These are phyloP conservation scores for Acanthamoeba polyphaga DNA, from an alignment of 208 protist species.

Conservation along the genomic window DNA sequence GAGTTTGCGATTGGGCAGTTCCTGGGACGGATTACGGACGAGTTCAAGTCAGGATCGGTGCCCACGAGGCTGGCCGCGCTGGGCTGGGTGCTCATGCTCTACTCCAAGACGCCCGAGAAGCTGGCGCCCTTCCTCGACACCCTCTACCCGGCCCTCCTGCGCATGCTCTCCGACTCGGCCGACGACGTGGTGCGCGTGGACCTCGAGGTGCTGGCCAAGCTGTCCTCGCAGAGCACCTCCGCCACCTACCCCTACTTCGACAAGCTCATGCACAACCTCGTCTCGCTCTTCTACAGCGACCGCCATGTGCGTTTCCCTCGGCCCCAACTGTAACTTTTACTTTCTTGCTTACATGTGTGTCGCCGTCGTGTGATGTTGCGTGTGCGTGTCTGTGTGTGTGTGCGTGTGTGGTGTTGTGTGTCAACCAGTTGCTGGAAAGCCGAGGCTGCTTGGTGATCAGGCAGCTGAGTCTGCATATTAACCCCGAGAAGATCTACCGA, in stretches of 20 bases:
- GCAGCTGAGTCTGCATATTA: constrained; percentile 86
- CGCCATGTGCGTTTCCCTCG: not conserved
- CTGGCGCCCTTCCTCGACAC: constrained; percentile 78
- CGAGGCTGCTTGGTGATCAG: constrained; percentile 85
- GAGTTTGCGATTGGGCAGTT: constrained; percentile 70
- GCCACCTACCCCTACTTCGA: constrained; percentile 83
- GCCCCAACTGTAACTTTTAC: not conserved
- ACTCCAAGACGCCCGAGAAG: constrained; percentile 84
- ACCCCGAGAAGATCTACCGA: constrained; percentile 81
- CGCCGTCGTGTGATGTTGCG: too few species aligned
- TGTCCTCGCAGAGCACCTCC: constrained; percentile 77
- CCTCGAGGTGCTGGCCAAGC: constrained; percentile 88
- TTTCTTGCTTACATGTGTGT: not conserved
- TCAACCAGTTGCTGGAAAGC: constrained; percentile 73
- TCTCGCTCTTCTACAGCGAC: constrained; percentile 80
- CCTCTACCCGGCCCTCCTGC: constrained; percentile 86
- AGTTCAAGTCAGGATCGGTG: constrained; percentile 81
- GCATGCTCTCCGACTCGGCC: constrained; percentile 85
- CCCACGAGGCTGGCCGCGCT: constrained; percentile 87
- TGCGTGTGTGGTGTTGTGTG: not conserved
- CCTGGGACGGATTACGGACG: constrained; percentile 64
- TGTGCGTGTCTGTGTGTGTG: too few species aligned
- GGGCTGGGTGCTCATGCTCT: constrained; percentile 91
- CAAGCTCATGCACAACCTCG: constrained; percentile 83
- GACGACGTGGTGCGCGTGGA: constrained; percentile 90